Percentiles rank a stretch among this genome's conserved stretches.
phyloP scores from a whole-genome alignment of 2,329 filamentous ascomycete genomes.

The Teratosphaeria zuluensis region DNA sequence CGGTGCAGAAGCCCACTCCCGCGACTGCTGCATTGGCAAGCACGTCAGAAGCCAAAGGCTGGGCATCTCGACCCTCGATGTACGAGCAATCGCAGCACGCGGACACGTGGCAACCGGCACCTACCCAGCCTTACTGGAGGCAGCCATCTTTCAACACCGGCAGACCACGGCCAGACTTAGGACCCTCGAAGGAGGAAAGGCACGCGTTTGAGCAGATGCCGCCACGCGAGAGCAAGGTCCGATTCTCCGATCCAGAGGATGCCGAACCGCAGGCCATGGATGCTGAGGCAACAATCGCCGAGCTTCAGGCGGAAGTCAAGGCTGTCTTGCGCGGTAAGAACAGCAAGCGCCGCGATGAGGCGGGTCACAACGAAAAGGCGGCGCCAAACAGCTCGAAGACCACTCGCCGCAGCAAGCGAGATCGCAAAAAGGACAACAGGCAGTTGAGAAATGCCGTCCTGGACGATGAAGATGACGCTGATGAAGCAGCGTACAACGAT shows the following conservation, averaged over 20 bases:
- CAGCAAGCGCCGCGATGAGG: constrained; percentile 11
- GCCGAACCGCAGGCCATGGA: constrained; percentile 2
- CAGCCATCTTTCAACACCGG: constrained; percentile 3
- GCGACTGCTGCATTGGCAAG: background rate
- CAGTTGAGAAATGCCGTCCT: constrained; percentile 13
- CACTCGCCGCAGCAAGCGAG: constrained; percentile 19
- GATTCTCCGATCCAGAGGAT: constrained; percentile 6
- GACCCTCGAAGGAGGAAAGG: constrained; percentile 7
- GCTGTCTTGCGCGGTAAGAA: constrained; percentile 16
- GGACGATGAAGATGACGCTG: constrained; percentile 37
- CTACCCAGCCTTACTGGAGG: constrained; percentile 18
- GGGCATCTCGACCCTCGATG: constrained; percentile 12
- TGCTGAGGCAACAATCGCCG: constrained; percentile 12
- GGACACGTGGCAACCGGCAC: constrained; percentile 18
- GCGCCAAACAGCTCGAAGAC: background rate
- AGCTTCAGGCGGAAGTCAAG: constrained; percentile 18
- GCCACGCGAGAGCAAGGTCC: constrained; percentile 9
- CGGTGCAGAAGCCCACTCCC: background rate
- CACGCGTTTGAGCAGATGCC: constrained; percentile 8
- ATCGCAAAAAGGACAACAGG: constrained; percentile 24
- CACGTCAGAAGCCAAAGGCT: constrained; percentile 10
- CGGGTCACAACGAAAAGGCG: constrained; percentile 1
- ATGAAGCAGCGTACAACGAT: constrained; percentile 44
- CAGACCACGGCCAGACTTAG: constrained; percentile 16
- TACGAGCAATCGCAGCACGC: constrained; percentile 3